Percentiles rank a stretch among this genome's conserved stretches.
Conservation (phyloP, 73 alveolate species). For the Breviolum minutum region DNA sequence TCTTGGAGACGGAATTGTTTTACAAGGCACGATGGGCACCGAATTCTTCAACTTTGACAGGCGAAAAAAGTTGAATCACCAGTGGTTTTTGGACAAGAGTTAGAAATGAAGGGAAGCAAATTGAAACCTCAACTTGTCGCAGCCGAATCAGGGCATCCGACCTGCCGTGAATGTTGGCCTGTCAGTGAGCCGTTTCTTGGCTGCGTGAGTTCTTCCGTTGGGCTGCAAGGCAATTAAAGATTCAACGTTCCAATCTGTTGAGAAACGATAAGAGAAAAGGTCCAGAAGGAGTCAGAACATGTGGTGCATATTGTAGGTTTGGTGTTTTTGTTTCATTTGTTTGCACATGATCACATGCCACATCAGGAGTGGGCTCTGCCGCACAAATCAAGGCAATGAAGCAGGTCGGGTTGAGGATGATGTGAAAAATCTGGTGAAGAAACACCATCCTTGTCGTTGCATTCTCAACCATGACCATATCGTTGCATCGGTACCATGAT, state of each 20-base stretch:
- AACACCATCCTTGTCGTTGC: too few relatives aligned
- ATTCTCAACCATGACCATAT: too few relatives aligned
- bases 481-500: too few relatives aligned
- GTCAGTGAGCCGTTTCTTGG: constrained; percentile 97
- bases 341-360: too few relatives aligned
- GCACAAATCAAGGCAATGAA: constrained; percentile 99
- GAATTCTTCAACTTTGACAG: neutral
- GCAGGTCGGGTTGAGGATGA: constrained; percentile 67
- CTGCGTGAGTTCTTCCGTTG: neutral
- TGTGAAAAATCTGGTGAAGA: too few relatives aligned
- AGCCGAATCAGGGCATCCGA: constrained; percentile 96
- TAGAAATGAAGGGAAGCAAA: constrained; percentile 97
- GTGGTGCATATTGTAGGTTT: neutral
- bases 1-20: constrained; percentile 99
- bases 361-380: constrained; percentile 98
- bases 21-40: constrained; percentile 95
- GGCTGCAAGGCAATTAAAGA: neutral
- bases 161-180: constrained; percentile 99
- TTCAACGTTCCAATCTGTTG: neutral
- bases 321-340: too few relatives aligned
- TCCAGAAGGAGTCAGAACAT: neutral
- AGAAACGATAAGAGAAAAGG: neutral
- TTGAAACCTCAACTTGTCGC: constrained; percentile 96
- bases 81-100: neutral
- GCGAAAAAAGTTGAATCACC: too few relatives aligned